These are phyloP conservation scores for Scleroderma citrinum DNA, from an alignment of 768 basidiomycete genomes.

Conservation along the genomic window DNA sequence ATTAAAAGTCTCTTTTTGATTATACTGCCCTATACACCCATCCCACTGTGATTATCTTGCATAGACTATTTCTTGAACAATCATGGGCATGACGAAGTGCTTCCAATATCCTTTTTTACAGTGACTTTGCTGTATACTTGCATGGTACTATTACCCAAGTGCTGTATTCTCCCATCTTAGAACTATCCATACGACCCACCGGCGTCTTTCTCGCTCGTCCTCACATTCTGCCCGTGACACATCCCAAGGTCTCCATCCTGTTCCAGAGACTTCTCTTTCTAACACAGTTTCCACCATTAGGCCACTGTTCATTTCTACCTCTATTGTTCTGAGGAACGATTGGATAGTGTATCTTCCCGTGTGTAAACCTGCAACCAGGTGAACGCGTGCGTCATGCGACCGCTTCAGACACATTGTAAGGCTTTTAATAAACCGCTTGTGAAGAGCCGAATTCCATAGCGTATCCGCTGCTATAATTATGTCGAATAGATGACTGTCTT, in stretches of 20 bases:
- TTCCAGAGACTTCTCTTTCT: conserved; percentile 45
- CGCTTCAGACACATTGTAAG: conserved; percentile 43
- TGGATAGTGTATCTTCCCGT: conserved; percentile 71
- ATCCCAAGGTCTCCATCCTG: conserved; percentile 42
- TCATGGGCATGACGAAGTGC: background rate
- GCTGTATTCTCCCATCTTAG: conserved; percentile 40
- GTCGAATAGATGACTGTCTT: conserved; percentile 41
- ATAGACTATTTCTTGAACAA: background rate
- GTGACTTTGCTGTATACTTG: background rate
- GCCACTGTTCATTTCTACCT: conserved; percentile 23
- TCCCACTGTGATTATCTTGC: background rate
- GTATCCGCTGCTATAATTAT: conserved; percentile 70
- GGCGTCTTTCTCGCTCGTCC: conserved; percentile 60
- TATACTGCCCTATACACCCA: background rate
- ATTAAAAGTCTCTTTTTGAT: conserved; percentile 11
- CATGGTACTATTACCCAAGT: conserved; percentile 10
- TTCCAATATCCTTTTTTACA: background rate
- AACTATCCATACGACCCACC: conserved; percentile 68
- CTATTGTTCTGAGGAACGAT: conserved; percentile 44
- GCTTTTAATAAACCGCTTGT: conserved; percentile 47
- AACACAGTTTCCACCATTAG: conserved; percentile 40
- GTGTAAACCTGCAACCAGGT: conserved; percentile 71
- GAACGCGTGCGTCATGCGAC: conserved; percentile 40
- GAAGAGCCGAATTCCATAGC: conserved; percentile 66
- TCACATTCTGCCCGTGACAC: conserved; percentile 46